Percentiles rank a stretch among this genome's conserved stretches.
These are phyloP conservation scores for Halophytophthora polymorphica DNA, from an alignment of 352 stramenopile species.

Conservation along the genomic window DNA sequence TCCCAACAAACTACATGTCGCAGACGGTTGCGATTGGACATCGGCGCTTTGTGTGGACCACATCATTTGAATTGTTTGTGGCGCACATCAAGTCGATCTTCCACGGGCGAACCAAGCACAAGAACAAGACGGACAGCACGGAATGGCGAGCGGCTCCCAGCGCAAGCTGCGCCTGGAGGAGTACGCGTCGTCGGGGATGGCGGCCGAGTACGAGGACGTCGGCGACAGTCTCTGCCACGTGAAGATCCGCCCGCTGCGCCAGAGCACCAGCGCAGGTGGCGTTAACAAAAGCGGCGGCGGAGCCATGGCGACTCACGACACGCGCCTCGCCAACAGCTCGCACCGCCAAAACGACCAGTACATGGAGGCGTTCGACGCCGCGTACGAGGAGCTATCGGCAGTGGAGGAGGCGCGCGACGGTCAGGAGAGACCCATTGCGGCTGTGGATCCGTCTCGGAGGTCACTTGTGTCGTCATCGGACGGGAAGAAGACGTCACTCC, in stretches of 20 bases:
- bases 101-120: too few relatives aligned
- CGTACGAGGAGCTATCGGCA: slow-evolving; percentile 38
- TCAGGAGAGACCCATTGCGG: background rate
- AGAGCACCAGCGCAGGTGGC: background rate
- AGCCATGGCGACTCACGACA: background rate
- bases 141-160: slow-evolving; percentile 1
- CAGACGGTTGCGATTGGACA: too few relatives aligned
- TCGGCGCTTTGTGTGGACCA: too few relatives aligned
- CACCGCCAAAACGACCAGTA: slow-evolving; percentile 75
- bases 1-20: too few relatives aligned
- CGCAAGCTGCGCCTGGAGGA: slow-evolving; percentile 53
- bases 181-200: slow-evolving; percentile 48
- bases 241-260: slow-evolving; percentile 12
- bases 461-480: slow-evolving; percentile 2
- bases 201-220: slow-evolving; percentile 15
- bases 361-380: slow-evolving; percentile 61
- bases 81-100: too few relatives aligned
- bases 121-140: slow-evolving; percentile 3
- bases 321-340: slow-evolving; percentile 33
- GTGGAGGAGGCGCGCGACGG: slow-evolving; percentile 11
- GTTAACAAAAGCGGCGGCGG: background rate
- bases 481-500: background rate
- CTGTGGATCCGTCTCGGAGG: background rate
- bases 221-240: slow-evolving; percentile 6
- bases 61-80: too few relatives aligned